A percentile compares a stretch with the other conserved stretches of the same genome.
These are phyloP conservation scores for Fusarium musae DNA, from an alignment of 2,329 filamentous ascomycete genomes.

Conservation along the genomic window DNA sequence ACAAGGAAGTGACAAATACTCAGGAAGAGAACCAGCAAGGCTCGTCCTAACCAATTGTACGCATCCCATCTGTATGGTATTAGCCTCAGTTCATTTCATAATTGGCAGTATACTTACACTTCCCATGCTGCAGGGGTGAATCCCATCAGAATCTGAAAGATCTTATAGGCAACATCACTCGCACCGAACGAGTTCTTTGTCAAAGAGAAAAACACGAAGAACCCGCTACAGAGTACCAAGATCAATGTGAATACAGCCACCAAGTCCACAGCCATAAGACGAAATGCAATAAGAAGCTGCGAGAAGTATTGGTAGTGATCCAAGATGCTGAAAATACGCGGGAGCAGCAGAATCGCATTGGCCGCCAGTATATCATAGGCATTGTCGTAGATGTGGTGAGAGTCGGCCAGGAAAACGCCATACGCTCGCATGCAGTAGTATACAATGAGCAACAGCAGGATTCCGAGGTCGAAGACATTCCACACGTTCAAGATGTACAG, in stretches of 20 bases:
- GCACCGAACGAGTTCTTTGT: conserved; percentile 78
- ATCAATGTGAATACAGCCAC: conserved; percentile 87
- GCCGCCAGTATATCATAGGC: conserved; percentile 95
- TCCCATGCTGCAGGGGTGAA: conserved; percentile 97
- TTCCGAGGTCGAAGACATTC: conserved; percentile 95
- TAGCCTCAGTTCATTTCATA: conserved; percentile 6
- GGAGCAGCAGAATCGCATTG: conserved; percentile 88
- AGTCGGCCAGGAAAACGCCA: conserved; percentile 83
- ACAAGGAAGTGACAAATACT: conserved; percentile 96
- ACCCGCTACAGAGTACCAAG: conserved; percentile 89
- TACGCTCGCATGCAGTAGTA: conserved; percentile 93
- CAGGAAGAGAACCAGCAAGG: conserved; percentile 82
- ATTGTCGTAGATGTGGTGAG: conserved; percentile 79
- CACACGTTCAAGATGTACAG: conserved; percentile 98
- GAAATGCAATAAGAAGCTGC: conserved; percentile 91
- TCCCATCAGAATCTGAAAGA: conserved; percentile 95
- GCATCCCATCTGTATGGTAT: conserved; percentile 65
- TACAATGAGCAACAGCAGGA: conserved; percentile 83
- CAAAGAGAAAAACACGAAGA: conserved; percentile 93
- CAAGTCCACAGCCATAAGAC: conserved; percentile 91
- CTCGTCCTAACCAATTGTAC: conserved; percentile 82
- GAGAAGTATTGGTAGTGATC: conserved; percentile 98
- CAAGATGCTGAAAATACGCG: conserved; percentile 89
- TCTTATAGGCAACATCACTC: conserved; percentile 82
- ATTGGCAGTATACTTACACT: conserved; percentile 62